Percentiles rank a stretch among this genome's conserved stretches.
Conservation (phyloP, 768 basidiomycete species). For the Leccinum longicurvipes region DNA sequence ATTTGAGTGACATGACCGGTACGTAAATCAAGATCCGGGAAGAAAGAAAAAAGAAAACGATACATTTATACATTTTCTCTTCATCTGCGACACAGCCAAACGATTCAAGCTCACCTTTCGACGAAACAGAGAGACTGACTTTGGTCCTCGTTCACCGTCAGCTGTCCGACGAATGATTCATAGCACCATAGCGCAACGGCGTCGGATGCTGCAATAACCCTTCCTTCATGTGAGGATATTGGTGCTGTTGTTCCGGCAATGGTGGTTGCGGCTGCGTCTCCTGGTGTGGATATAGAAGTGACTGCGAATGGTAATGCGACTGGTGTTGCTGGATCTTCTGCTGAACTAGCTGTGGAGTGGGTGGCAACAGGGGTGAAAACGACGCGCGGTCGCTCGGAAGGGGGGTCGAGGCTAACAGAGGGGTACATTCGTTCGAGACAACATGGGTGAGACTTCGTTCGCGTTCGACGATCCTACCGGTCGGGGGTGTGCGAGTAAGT, state of each 20-base stretch:
- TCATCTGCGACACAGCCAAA: background rate
- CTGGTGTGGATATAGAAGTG: background rate
- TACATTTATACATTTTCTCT: no score
- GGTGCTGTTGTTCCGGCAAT: background rate
- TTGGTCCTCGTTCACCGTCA: slow-evolving; percentile 1
- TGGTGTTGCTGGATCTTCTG: slow-evolving; percentile 19
- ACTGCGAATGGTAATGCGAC: slow-evolving; percentile 2
- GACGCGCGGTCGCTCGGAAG: slow-evolving; percentile 7
- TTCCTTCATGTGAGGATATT: background rate
- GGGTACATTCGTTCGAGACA: slow-evolving; percentile 33
- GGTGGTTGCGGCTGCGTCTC: background rate
- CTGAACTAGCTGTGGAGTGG: slow-evolving; percentile 16
- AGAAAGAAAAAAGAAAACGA: background rate
- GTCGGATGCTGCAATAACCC: slow-evolving; percentile 6
- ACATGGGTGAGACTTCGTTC: slow-evolving; percentile 36
- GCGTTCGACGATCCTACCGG: slow-evolving; percentile 52
- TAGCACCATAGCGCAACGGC: slow-evolving; percentile 18
- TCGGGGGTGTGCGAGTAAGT: background rate
- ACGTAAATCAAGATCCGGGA: no score
- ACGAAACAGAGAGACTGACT: background rate
- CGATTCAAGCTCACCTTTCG: background rate
- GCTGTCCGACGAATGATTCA: slow-evolving; percentile 9
- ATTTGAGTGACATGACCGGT: no score
- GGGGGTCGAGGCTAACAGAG: slow-evolving; percentile 29
- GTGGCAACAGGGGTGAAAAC: slow-evolving; percentile 9